These are phyloP conservation scores for Babesia ovata DNA, from an alignment of 169 alveolate genomes.

Conservation along the genomic window DNA sequence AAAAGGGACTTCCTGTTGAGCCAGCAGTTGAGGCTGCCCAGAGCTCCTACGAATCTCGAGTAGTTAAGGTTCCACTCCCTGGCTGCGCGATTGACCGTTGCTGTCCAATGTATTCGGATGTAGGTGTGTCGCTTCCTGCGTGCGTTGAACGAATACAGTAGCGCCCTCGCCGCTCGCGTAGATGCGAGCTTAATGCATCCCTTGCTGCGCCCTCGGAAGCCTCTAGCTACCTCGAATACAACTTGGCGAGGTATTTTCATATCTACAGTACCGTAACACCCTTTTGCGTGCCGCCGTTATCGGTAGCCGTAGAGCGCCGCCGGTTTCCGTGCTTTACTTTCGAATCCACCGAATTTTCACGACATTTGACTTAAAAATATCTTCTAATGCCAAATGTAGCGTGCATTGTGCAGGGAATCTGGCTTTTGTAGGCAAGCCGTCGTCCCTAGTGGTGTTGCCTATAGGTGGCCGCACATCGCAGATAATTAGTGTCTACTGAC, in stretches of 20 bases:
- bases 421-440: too few species aligned
- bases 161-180: slow-evolving; percentile 77
- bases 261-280: neutral
- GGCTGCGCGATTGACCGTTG: slow-evolving; percentile 76
- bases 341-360: neutral
- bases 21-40: slow-evolving; percentile 66
- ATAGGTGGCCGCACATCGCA: too few species aligned
- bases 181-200: slow-evolving; percentile 78
- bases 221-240: slow-evolving; percentile 78
- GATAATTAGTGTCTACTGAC: too few species aligned
- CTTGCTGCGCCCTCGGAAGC: slow-evolving; percentile 79
- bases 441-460: too few species aligned
- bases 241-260: slow-evolving; percentile 79
- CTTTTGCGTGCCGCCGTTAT: too few species aligned
- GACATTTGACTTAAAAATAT: too few species aligned
- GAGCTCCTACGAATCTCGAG: slow-evolving; percentile 72
- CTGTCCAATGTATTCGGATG: slow-evolving; percentile 75
- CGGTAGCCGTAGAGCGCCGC: neutral
- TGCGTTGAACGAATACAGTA: slow-evolving; percentile 71
- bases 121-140: slow-evolving; percentile 58
- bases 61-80: slow-evolving; percentile 79
- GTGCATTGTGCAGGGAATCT: too few species aligned
- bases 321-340: neutral
- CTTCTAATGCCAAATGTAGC: too few species aligned
- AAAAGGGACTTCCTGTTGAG: slow-evolving; percentile 73